These are phyloP conservation scores for Phytophthora citricola DNA, from an alignment of 352 stramenopile species.

Conservation along the genomic window DNA sequence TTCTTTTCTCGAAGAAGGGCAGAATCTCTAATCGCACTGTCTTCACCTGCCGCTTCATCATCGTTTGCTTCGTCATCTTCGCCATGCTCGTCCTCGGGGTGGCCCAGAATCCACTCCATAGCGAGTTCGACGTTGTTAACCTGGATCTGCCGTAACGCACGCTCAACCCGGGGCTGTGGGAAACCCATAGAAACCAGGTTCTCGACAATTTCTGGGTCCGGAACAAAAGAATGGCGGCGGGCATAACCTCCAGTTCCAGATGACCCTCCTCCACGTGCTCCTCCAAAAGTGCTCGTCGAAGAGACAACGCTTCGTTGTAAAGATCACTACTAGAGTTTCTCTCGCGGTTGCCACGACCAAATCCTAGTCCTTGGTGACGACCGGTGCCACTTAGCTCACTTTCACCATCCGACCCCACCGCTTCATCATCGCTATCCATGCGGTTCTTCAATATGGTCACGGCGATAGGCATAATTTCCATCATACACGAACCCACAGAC, in stretches of 20 bases:
- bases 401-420: slow-evolving; percentile 30
- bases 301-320: slow-evolving; percentile 52
- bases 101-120: slow-evolving; percentile 96
- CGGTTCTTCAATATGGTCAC: slow-evolving; percentile 84
- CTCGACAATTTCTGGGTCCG: slow-evolving; percentile 92
- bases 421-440: slow-evolving; percentile 52
- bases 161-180: slow-evolving; percentile 85
- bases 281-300: slow-evolving; percentile 63
- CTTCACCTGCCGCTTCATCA: slow-evolving; percentile 34
- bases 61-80: slow-evolving; percentile 33
- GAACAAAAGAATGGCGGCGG: slow-evolving; percentile 76
- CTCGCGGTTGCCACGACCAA: slow-evolving; percentile 41
- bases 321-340: slow-evolving; percentile 40
- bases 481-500: slow-evolving; percentile 58
- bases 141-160: slow-evolving; percentile 89
- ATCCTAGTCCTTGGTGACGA: slow-evolving; percentile 44
- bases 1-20: slow-evolving; percentile 24
- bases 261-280: slow-evolving; percentile 14
- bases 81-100: slow-evolving; percentile 81
- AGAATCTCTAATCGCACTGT: slow-evolving; percentile 17
- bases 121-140: slow-evolving; percentile 94
- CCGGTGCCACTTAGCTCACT: slow-evolving; percentile 34
- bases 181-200: slow-evolving; percentile 97
- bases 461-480: slow-evolving; percentile 70
- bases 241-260: slow-evolving; percentile 32